Base-by-base conservation (phyloP, 306 rosid species). In the Sophora flavescens region DNA sequence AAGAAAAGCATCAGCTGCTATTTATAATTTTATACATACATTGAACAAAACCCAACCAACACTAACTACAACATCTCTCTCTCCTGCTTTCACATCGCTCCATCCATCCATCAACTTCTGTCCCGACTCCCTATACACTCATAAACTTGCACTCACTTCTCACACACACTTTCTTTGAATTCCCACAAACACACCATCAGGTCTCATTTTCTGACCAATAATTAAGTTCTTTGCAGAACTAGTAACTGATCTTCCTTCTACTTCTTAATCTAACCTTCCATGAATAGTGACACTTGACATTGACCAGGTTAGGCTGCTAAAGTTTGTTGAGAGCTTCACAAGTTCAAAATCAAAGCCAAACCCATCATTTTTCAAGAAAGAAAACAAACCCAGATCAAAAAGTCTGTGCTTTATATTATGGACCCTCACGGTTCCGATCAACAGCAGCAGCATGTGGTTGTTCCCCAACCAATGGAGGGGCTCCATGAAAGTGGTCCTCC, bases 401-500 rank as follows among this genome's bases (percentile, higher is more conserved):
- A 22, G 15, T 18, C 75, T 74, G 6, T 74, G 6, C n/a, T 36
- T n/a, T 10, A 16, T 7, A 22, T 6, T 72, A 88, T 86, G 93
- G 77, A 74, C 79, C 80, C 44, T 48, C 63, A 7, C 3, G 65
- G 22, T 22, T 22, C 22, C 22, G 22, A 22, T 22, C 22, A 22
- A 22, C 22, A 22, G 22, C 22, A 36, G 33, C 44, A 62, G 3
- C 3, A 74, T 5, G 2, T 22, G 33, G 18, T 8, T 42, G 52
- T 8, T 67, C 93, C 96, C 9, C 47, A 73, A 74, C 95, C 97
- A 68, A 42, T 81, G 82, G 91, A 87, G 64, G 85, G 92, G 26
- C 90, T 95, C 35, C 75, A 83, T 41, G 93, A 92, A 50, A 72
- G 64, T 12, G 96, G 93, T 13, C 97, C 96, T 42, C 96, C 98